Base-by-base conservation (phyloP, 495 filamentous ascomycete species). In the Aspergillus egyptiacus region DNA sequence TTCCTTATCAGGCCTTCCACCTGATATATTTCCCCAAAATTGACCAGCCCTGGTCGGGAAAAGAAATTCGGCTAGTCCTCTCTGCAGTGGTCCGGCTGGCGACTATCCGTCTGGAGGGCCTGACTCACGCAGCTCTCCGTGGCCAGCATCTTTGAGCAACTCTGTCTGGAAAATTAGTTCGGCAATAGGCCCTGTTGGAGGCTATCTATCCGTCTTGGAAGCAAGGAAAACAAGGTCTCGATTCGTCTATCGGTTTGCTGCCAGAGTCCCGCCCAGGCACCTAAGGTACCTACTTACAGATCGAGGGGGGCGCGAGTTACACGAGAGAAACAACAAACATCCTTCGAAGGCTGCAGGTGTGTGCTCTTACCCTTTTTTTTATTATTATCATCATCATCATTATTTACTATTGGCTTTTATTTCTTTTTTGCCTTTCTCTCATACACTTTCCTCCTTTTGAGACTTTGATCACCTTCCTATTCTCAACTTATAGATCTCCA, bases 291-390 rank as follows among this genome's bases (percentile, higher is more conserved):
- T 65, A 57, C 61, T 63, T 56, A 65, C 54, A 59, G 46, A 51
- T 56, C 57, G 50, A 55, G 44, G 46, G 39, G 50, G n/a, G n/a
- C n/a, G n/a, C 47, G 44, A 59, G 65, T 67, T 68, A 68, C 59
- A 70, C 60, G 39, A 66, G 55, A 43, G 43, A 57, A 46, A 61
- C 49, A 55, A 58, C 67, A 70, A 69, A 69, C 67, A 67, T 70
- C 54, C 57, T 11, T 66, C 61, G 58, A 62, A 57, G 59, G 46
- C 57, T 61, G 46, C 54, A 59, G 62, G 67, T 70, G 56, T 54
- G 67, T 69, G 43, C 59, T 48, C 40, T 27, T 48, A 40, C 49
- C 31, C 38, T 54, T 45, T 53, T 37, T 46, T 37, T 28, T 46
- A 32, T 20, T 41, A 13, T 25, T 33, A n/a, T n/a, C n/a, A n/a